phyloP scores from a whole-genome alignment of 1,139 yeast species.

The Torulaspora pretoriensis region DNA sequence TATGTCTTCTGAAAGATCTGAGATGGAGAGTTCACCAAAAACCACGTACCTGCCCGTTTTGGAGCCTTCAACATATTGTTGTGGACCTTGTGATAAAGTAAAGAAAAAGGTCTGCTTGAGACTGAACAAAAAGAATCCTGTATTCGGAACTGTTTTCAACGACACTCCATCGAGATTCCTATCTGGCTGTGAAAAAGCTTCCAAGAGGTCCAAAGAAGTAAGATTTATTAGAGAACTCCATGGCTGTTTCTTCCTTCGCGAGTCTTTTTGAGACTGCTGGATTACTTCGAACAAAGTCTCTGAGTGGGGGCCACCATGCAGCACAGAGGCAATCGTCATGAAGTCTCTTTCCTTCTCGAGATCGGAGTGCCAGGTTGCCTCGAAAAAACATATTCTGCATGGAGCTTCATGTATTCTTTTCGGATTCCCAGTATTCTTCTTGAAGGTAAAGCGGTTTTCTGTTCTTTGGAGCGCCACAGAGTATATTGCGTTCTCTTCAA shows the following conservation, averaged over 20 bases:
- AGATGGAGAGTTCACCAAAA: slow-evolving; percentile 3
- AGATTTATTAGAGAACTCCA: slow-evolving; percentile 10
- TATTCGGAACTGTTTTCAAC: slow-evolving; percentile 16
- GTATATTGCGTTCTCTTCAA: slow-evolving; percentile 10
- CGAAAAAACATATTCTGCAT: slow-evolving; percentile 11
- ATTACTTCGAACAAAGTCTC: slow-evolving; percentile 11
- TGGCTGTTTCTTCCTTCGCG: slow-evolving; percentile 4
- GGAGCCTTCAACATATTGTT: slow-evolving; percentile 14
- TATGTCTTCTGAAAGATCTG: background rate
- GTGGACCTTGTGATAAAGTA: slow-evolving; percentile 17
- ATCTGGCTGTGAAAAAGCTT: background rate
- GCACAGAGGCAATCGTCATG: slow-evolving; percentile 7
- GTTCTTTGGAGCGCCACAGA: slow-evolving; percentile 8
- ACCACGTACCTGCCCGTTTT: slow-evolving; percentile 1
- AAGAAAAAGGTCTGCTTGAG: slow-evolving; percentile 13
- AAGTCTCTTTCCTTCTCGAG: slow-evolving; percentile 9
- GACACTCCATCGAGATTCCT: background rate
- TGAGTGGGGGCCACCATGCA: slow-evolving; percentile 1
- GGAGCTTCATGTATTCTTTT: slow-evolving; percentile 9
- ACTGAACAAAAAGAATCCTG: slow-evolving; percentile 21
- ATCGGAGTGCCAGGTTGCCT: slow-evolving; percentile 12
- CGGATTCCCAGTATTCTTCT: slow-evolving; percentile 4
- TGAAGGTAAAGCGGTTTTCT: slow-evolving; percentile 7
- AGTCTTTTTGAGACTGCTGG: slow-evolving; percentile 7
- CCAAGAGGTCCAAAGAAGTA: slow-evolving; percentile 3